Base-by-base conservation (phyloP, 768 basidiomycete species). In the Trametes punicea region DNA sequence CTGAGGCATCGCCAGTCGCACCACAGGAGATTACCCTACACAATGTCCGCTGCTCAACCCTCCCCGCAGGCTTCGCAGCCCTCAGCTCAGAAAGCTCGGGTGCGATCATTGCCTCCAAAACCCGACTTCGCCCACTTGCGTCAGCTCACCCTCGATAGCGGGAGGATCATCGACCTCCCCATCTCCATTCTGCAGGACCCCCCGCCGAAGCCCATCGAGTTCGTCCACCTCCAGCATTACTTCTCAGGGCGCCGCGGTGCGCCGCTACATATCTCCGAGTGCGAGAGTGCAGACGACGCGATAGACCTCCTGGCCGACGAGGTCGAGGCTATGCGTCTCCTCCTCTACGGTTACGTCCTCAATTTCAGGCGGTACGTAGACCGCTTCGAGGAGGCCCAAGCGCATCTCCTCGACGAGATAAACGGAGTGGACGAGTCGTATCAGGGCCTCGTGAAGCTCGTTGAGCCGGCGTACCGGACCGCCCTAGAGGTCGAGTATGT, bases 211-310 rank as follows among this genome's bases (percentile, higher is more conserved):
- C 58, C 58, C 16, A 25, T 13, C 48, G 48, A 58, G 11, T 51
- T 49, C 38, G 38, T 57, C 34, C 36, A 57, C 46, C 55, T 60
- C 21, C 54, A 60, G 40, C 60, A 55, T 31, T 26, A 55, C 49
- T 57, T 50, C 38, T 29, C 20, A 6, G 21, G 23, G 7, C 26
- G 21, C 2, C 23, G 31, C 10, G 48, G 38, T 0, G 21, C 36
- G 4, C 25, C 36, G 38, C 13, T 36, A 30, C 50, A 59, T 31
- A 38, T 52, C 40, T 20, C 48, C 5, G 11, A 29, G 16, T 55
- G 40, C 44, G 36, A 39, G 33, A 62, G 27, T 27, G 51, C 57
- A 2, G 57, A 62, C 48, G 54, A 55, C 20, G 51, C 53, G 5
- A 46, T 58, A 38, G 54, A 59, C 50, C 13, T 45, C 2, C 53